phyloP scores from a whole-genome alignment of 306 rosid species.

The Glycine soja region DNA sequence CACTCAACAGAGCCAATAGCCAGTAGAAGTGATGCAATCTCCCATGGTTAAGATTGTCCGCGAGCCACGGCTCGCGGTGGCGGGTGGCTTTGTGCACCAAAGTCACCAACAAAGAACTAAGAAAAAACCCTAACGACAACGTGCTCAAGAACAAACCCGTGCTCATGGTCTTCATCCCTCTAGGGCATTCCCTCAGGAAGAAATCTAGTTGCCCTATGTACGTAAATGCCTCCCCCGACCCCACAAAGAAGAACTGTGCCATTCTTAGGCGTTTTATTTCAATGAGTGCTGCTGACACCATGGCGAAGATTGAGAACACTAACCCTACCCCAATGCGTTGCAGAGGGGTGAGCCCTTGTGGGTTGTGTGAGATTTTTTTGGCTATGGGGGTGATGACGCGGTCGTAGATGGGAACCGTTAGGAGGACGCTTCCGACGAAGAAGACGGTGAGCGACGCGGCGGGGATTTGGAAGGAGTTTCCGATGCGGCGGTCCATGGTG shows the following conservation, averaged over 20 bases:
- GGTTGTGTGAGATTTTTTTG: constrained; percentile 55
- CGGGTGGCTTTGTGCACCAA: constrained; percentile 70
- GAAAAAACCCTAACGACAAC: constrained; percentile 74
- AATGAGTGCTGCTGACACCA: constrained; percentile 69
- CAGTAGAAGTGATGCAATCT: constrained; percentile 81
- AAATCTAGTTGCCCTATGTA: constrained; percentile 87
- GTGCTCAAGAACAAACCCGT: constrained; percentile 87
- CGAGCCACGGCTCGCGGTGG: constrained; percentile 68
- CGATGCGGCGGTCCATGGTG: constrained; percentile 81
- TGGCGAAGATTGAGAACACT: constrained; percentile 60
- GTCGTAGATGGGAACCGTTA: constrained; percentile 76
- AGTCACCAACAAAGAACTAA: constrained; percentile 78
- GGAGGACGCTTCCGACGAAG: constrained; percentile 75
- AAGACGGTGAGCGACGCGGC: constrained; percentile 74
- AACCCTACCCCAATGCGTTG: constrained; percentile 79
- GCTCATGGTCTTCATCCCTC: constrained; percentile 95
- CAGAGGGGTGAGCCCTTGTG: constrained; percentile 71
- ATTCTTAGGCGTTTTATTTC: constrained; percentile 59
- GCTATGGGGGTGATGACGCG: constrained; percentile 61
- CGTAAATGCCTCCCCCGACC: constrained; percentile 85
- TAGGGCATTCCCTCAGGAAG: constrained; percentile 82
- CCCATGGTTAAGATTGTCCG: constrained; percentile 79
- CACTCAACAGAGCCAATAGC: constrained; percentile 76
- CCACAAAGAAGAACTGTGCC: constrained; percentile 86
- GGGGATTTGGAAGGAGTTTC: constrained; percentile 73